Evolutionary conservation across 2,329 filamentous ascomycete genomes (phyloP).

Genomic region (Aschersonia sp.): DNA sequence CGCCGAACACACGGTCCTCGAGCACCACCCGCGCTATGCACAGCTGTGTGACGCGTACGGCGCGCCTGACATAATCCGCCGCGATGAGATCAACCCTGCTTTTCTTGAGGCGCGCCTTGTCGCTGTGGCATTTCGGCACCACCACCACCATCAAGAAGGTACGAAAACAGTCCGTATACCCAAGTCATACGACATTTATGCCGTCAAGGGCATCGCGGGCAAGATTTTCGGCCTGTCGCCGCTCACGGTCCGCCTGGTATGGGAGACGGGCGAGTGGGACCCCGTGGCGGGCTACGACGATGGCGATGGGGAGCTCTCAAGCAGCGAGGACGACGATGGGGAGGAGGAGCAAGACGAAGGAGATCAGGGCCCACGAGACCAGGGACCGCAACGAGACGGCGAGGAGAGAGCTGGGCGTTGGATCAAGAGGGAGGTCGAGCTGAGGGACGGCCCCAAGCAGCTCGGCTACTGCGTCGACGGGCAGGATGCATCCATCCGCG

Average conservation of each 20-base stretch:
- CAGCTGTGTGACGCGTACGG: constrained; percentile 67
- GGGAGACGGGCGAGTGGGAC: constrained; percentile 88
- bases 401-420: constrained; percentile 35
- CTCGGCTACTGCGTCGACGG: constrained; percentile 76
- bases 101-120: constrained; percentile 71
- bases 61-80: constrained; percentile 47
- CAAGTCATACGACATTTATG: constrained; percentile 65
- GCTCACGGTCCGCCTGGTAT: constrained; percentile 52
- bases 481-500: constrained; percentile 51
- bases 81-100: constrained; percentile 50
- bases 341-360: no score
- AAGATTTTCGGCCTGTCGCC: constrained; percentile 53
- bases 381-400: constrained; percentile 8
- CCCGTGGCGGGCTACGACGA: constrained; percentile 52
- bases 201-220: constrained; percentile 63
- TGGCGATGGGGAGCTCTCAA: constrained; percentile 30
- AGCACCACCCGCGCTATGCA: constrained; percentile 53
- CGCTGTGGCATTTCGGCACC: constrained; percentile 37
- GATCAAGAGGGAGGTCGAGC: constrained; percentile 64
- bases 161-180: constrained; percentile 43
- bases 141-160: constrained; percentile 4
- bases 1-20: constrained; percentile 39
- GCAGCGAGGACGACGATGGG: constrained; percentile 26
- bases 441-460: constrained; percentile 65
- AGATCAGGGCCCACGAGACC: constrained; percentile 17